Evolutionary conservation across 441 rosid species (phyloP), one percentile per base, ranked within the genome.

Genomic region (Populus hybrid): DNA sequence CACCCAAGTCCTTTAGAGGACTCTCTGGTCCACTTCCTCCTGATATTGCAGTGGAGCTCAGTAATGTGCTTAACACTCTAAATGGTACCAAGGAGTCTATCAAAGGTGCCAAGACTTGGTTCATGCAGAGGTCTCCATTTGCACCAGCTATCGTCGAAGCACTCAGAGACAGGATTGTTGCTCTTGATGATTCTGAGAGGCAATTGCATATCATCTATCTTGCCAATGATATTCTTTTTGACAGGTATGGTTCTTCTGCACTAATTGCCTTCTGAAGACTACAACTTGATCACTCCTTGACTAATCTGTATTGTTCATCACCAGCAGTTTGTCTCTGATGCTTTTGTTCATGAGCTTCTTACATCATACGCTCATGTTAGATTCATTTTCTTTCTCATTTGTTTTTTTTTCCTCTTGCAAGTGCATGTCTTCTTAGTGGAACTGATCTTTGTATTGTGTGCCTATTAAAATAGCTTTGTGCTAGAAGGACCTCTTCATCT

Each of bases 1-100:
- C 91, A 24, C 50, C 88, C 75, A 89, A 85, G 75, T 81, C 90
- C 67, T 92, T 92, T 77, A 86, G 88, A 87, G 92, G 90, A 78
- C 91, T 88, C 70, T 84, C 97, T 81, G 95, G 92, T 80, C 91
- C 96, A 63, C 95, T 91, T 74, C 98, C 98, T 65, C 80, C 94
- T 78, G 99, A 96, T 84, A 92, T 96, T 85, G 90, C 91, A 40
- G 65, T 88, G 80, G 99, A 96, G 80, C 95, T 96, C 65, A 88
- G 73, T 70, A 83, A 87, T 74, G 89, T 96, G 64, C 85, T 96
- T 72, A 88, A 85, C 77, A 91, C 88, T 83, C 94, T 96, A 63
- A 94, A 87, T 73, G 98, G 99, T 19, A 96, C 99, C 72, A 96
- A 96, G 87, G 99, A 96, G 80, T 92, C 98, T n/a, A 96, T 96